Percentiles rank a stretch among this genome's conserved stretches.
phyloP scores from a whole-genome alignment of 257 asterid species.

The Nyctanthes arbortristis region DNA sequence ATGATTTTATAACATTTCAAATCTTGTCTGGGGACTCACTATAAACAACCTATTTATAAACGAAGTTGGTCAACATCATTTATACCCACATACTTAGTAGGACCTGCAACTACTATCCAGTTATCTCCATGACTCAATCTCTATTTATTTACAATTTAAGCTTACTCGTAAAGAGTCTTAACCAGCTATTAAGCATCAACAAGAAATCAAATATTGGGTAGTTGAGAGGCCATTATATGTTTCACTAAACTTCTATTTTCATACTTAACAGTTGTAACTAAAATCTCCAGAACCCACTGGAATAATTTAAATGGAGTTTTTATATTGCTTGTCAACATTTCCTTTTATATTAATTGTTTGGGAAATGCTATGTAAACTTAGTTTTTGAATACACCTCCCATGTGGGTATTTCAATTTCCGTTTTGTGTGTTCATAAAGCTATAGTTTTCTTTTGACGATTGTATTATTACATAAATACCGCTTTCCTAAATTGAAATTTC shows the following conservation, averaged over 20 bases:
- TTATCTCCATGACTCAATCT: no score
- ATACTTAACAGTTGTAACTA: neutral
- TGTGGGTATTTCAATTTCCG: no score
- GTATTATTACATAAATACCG: neutral
- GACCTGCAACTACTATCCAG: no score
- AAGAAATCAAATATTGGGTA: neutral
- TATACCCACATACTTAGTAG: no score
- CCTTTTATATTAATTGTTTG: neutral
- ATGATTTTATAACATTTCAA: neutral
- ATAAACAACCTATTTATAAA: no score
- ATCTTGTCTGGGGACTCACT: no score
- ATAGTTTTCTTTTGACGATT: neutral
- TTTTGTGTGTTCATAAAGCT: conserved; percentile 2
- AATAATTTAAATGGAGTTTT: no score
- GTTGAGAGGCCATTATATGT: conserved; percentile 9
- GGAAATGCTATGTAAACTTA: neutral
- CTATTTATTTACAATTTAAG: no score
- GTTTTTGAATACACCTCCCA: neutral
- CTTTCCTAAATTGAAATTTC: neutral
- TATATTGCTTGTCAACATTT: neutral
- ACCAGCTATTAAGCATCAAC: no score
- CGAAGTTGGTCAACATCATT: no score
- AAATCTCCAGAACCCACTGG: no score
- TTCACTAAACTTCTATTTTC: neutral
- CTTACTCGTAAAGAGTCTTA: no score